Evolutionary conservation across 2,329 filamentous ascomycete species (phyloP), one percentile per base, ranked within the genome.

Genomic region (Waltergamsia citrina): DNA sequence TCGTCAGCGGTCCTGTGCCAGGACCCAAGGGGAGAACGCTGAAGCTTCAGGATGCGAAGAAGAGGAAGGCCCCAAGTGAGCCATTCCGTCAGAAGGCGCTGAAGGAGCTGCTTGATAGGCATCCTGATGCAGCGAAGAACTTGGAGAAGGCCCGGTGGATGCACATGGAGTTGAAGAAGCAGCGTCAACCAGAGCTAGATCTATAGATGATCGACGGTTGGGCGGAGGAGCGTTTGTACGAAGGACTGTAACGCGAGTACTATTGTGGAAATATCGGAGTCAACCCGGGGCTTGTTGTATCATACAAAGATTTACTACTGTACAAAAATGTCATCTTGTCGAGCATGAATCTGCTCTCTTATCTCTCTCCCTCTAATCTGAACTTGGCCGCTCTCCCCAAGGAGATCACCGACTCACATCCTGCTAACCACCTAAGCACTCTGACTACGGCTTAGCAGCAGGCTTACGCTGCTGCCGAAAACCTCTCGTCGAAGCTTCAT

Each of bases 21-120:
- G 92, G 92, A 0, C 90, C 90, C 38, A 93, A 94, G 63, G 83
- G 86, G 40, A 79, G 83, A 43, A 62, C 88, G 37, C 83, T 98
- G 40, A 78, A 80, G 61, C 68, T 98, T 36, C 82, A 93, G 54
- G 92, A 98, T 59, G 84, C 92, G 11, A 74, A 92, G 56, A 93
- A 93, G 72, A 92, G 93, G 67, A 65, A 66, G 39, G 64, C 69
- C 5, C 71, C 69, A n/a, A 55, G 61, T 9, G 47, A 60, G 47
- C 66, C 63, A 19, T 64, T 68, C 45, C 57, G 69, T 11, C 60
- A 67, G 40, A 65, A 65, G 53, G 57, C 62, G 36, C 54, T 60
- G 42, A 47, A 51, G 45, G 43, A 56, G 39, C 42, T 69, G 43
- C 41, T 64, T 35, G 63, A 69, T 52, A 59, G 67, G 42, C 65